Conservation (phyloP, 129 eudicot genomes). For the Helianthus annuus region DNA sequence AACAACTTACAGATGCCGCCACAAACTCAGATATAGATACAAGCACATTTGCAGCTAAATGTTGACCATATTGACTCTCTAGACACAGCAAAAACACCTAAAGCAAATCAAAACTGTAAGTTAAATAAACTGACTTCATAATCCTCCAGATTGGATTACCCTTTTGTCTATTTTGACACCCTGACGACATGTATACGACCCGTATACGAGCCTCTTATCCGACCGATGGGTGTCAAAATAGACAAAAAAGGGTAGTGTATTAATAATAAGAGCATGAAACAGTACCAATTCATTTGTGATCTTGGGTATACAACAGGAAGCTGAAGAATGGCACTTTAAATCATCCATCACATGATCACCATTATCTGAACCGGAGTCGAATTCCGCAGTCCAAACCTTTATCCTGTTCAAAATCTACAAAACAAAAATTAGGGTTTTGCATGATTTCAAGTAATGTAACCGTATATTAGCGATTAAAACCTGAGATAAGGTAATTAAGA, state of each 20-base stretch:
- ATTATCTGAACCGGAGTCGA: conserved; percentile 30
- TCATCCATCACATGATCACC: conserved; percentile 33
- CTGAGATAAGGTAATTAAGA: conserved; percentile 57
- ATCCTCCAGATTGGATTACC: neutral
- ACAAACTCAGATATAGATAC: conserved; percentile 61
- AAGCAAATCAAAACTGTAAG: neutral
- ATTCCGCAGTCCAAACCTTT: conserved; percentile 48
- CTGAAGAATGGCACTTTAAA: conserved; percentile 31
- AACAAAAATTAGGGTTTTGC: conserved; percentile 23
- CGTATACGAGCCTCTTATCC: too few relatives aligned
- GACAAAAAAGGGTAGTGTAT: too few relatives aligned
- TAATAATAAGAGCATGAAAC: neutral
- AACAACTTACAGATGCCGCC: conserved; percentile 49
- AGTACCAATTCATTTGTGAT: conserved; percentile 50
- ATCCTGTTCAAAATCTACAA: conserved; percentile 51
- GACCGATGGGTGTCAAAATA: too few relatives aligned
- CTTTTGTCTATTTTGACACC: too few relatives aligned
- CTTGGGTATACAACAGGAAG: conserved; percentile 38
- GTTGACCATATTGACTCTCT: conserved; percentile 51
- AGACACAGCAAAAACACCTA: conserved; percentile 55
- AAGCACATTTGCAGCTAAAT: conserved; percentile 54
- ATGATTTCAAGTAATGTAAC: neutral
- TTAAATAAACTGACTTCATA: neutral
- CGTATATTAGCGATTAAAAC: conserved; percentile 24
- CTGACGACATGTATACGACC: too few relatives aligned